Percentiles rank a stretch among this genome's conserved stretches.
Conservation (phyloP, 352 stramenopile species). For the Phytophthora megakarya region DNA sequence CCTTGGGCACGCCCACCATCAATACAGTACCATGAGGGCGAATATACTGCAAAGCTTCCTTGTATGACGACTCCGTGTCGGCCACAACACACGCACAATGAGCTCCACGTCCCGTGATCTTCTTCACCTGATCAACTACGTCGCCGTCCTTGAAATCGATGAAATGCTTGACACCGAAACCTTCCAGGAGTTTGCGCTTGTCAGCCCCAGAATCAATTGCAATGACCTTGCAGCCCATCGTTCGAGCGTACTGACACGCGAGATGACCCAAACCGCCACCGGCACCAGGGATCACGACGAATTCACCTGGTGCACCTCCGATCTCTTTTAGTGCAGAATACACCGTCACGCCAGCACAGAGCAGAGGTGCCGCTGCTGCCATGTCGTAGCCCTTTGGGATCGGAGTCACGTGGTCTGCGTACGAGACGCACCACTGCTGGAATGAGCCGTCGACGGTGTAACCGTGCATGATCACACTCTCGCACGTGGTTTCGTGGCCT, state of each 20-base stretch:
- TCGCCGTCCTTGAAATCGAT: conserved; percentile 69
- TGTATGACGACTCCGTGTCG: conserved; percentile 53
- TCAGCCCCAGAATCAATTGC: conserved; percentile 61
- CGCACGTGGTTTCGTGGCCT: conserved; percentile 50
- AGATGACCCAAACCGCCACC: conserved; percentile 81
- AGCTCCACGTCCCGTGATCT: conserved; percentile 43
- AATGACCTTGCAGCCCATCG: conserved; percentile 69
- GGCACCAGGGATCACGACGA: conserved; percentile 61
- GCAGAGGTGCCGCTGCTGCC: conserved; percentile 55
- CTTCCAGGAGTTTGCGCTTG: conserved; percentile 64
- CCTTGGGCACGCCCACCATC: conserved; percentile 66
- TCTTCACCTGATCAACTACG: conserved; percentile 46
- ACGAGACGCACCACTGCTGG: conserved; percentile 68
- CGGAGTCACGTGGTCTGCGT: conserved; percentile 73
- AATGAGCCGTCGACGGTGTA: conserved; percentile 59
- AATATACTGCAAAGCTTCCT: conserved; percentile 59
- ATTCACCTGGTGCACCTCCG: conserved; percentile 43
- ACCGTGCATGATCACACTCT: conserved; percentile 43
- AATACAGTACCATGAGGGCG: conserved; percentile 67
- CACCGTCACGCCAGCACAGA: conserved; percentile 87
- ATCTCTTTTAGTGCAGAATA: conserved; percentile 79
- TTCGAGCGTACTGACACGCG: conserved; percentile 69
- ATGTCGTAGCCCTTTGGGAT: conserved; percentile 63
- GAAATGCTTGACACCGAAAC: conserved; percentile 70
- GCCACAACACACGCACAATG: conserved; percentile 79